A percentile compares a stretch with the other conserved stretches of the same genome.
phyloP scores from a whole-genome alignment of 495 filamentous ascomycete genomes.

The Immersiella caudata region DNA sequence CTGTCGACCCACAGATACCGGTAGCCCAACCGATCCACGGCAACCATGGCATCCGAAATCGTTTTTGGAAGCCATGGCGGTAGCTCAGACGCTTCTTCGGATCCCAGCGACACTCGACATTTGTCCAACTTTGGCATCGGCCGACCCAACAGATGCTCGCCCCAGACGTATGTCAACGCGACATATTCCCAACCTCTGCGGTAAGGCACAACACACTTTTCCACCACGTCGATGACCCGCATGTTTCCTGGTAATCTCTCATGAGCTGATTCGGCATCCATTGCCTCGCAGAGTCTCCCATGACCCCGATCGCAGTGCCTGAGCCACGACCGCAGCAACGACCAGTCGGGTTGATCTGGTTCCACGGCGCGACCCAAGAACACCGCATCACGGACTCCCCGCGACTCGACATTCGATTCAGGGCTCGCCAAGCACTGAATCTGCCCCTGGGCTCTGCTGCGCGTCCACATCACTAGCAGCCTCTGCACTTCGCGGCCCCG shows the following conservation, averaged over 20 bases:
- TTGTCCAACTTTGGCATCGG: slow-evolving; percentile 28
- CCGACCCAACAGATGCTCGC: slow-evolving; percentile 25
- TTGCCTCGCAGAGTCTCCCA: background rate
- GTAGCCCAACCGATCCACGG: slow-evolving; percentile 29
- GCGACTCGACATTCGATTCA: background rate
- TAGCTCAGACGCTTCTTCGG: slow-evolving; percentile 13
- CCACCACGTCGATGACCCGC: slow-evolving; percentile 33
- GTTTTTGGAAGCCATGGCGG: slow-evolving; percentile 26
- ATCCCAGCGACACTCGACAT: slow-evolving; percentile 15
- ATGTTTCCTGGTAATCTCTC: background rate
- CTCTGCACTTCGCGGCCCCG: background rate
- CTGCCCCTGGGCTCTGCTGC: background rate
- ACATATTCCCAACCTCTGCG: slow-evolving; percentile 28
- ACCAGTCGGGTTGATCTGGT: background rate
- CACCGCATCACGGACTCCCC: background rate
- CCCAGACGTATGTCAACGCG: slow-evolving; percentile 43
- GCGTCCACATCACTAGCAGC: background rate
- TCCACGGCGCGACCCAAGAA: background rate
- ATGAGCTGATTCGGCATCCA: background rate
- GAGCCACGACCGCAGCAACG: background rate
- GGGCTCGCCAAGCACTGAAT: background rate
- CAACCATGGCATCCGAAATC: slow-evolving; percentile 34
- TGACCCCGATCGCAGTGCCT: background rate
- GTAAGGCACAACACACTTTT: slow-evolving; percentile 27
- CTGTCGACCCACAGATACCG: slow-evolving; percentile 43